Percentiles rank a stretch among this genome's conserved stretches.
Conservation (phyloP, 345 rosid species). For the Boechera retrofracta region DNA sequence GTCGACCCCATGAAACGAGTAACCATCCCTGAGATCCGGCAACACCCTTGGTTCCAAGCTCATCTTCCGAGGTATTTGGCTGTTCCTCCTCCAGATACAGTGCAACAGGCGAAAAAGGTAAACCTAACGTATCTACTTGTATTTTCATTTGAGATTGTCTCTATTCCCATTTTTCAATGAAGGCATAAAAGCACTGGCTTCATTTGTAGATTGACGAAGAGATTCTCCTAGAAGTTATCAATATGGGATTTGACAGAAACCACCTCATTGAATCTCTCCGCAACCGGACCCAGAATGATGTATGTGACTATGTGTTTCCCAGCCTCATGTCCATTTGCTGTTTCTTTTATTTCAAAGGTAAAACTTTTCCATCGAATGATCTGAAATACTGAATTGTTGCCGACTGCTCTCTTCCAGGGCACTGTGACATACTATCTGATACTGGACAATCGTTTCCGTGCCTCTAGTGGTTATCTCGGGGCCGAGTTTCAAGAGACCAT, state of each 20-base stretch:
- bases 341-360: conserved; percentile 8
- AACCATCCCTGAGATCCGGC: conserved; percentile 86
- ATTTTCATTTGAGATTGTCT: conserved; percentile 16
- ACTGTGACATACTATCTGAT: conserved; percentile 91
- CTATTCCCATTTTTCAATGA: neutral
- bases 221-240: conserved; percentile 74
- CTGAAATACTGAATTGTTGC: neutral
- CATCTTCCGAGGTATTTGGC: conserved; percentile 89
- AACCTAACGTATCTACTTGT: neutral
- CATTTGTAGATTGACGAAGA: conserved; percentile 83
- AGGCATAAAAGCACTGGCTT: neutral
- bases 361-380: neutral
- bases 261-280: conserved; percentile 76
- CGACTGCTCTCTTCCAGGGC: conserved; percentile 60
- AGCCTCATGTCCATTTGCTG: conserved; percentile 33
- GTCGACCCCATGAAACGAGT: conserved; percentile 94
- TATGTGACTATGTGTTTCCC: conserved; percentile 27
- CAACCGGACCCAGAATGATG: conserved; percentile 76
- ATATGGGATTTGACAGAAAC: conserved; percentile 75
- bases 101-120: conserved; percentile 81
- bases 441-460: conserved; percentile 78
- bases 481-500: conserved; percentile 74
- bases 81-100: conserved; percentile 78
- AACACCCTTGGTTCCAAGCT: conserved; percentile 87
- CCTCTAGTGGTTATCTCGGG: conserved; percentile 71